Evolutionary conservation across 2,329 filamentous ascomycete species (phyloP).

Genomic region (Epichloe gansuensis): DNA sequence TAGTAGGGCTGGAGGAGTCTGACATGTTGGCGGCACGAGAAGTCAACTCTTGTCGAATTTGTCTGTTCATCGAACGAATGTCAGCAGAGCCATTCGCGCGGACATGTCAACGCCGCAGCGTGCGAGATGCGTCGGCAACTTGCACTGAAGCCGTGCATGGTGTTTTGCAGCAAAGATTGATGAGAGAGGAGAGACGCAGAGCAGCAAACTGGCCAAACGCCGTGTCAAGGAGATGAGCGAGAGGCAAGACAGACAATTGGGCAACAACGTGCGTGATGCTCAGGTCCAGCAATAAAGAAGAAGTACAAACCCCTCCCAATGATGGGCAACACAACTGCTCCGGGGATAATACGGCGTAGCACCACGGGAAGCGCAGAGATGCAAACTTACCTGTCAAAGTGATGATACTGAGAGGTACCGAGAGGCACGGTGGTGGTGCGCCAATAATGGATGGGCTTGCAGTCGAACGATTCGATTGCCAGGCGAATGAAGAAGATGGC

Average conservation of each 20-base stretch:
- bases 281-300: neutral
- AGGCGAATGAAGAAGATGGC: neutral
- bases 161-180: neutral
- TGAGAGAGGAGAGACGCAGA: neutral
- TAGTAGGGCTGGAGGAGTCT: neutral
- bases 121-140: neutral
- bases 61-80: conserved; percentile 20
- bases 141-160: neutral
- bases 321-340: neutral
- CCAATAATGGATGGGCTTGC: neutral
- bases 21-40: conserved; percentile 4
- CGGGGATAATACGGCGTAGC: neutral
- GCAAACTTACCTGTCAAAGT: neutral
- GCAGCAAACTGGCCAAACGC: neutral
- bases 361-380: neutral
- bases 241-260: neutral
- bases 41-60: conserved; percentile 4
- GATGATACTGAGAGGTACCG: neutral
- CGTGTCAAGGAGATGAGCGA: neutral
- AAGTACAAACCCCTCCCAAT: neutral
- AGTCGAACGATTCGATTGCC: neutral
- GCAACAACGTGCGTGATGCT: neutral
- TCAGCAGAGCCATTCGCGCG: conserved; percentile 15
- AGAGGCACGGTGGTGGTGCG: neutral
- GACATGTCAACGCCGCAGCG: neutral